Percentiles rank a stretch among this genome's conserved stretches.
Evolutionary conservation across 768 basidiomycete species (phyloP).

Genomic region (Favolaschia claudopus): DNA sequence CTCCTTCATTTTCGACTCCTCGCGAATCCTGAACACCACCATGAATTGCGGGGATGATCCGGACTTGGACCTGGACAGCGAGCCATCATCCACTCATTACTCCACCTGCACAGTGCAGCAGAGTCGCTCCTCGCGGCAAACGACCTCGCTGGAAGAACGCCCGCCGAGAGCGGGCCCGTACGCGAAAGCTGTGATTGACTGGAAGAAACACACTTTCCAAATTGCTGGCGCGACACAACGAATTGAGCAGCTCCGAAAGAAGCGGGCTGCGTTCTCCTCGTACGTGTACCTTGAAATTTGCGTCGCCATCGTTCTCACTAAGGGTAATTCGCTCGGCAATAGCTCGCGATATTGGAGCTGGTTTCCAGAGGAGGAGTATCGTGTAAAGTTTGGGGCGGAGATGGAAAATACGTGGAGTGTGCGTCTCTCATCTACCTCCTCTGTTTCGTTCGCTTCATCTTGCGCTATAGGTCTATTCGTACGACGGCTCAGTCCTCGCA

Average conservation of each 20-base stretch:
- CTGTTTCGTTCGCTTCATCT: background rate
- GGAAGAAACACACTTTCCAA: slow-evolving; percentile 10
- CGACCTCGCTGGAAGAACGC: slow-evolving; percentile 1
- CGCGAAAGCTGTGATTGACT: slow-evolving; percentile 2
- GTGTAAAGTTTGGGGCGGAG: slow-evolving; percentile 18
- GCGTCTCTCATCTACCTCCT: background rate
- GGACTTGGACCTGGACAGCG: too few relatives aligned
- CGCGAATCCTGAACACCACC: slow-evolving; percentile 1
- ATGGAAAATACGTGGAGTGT: slow-evolving; percentile 22
- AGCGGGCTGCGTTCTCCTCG: slow-evolving; percentile 15
- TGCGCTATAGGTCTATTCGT: slow-evolving; percentile 6
- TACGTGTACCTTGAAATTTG: too few relatives aligned
- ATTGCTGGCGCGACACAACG: slow-evolving; percentile 1
- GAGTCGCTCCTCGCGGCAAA: background rate
- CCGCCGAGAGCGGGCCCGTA: background rate
- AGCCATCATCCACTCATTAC: too few relatives aligned
- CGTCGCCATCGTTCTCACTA: background rate
- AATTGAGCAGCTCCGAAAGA: background rate
- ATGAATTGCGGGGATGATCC: background rate
- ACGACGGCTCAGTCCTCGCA: slow-evolving; percentile 13
- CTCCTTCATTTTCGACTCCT: slow-evolving; percentile 11
- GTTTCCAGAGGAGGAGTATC: slow-evolving; percentile 22
- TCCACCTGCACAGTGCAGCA: background rate
- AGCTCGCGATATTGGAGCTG: slow-evolving; percentile 23
- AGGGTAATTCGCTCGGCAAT: background rate